These are phyloP conservation scores for Floccularia luteovirens DNA, from an alignment of 768 basidiomycete species.

Conservation along the genomic window DNA sequence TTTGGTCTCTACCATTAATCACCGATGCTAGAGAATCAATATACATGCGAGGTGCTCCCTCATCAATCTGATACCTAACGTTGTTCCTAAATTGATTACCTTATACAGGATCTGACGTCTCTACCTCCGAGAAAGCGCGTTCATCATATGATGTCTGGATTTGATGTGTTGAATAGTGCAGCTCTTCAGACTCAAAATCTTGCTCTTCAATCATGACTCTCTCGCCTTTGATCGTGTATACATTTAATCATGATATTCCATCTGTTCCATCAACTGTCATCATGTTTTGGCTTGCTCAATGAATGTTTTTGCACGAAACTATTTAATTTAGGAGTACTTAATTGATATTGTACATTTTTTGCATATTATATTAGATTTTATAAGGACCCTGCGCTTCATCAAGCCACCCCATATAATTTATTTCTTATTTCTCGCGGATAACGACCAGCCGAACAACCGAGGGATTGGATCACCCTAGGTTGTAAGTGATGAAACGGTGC, in stretches of 20 bases:
- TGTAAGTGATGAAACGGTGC: no score
- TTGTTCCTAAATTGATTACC: conserved; percentile 11
- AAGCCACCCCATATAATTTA: no score
- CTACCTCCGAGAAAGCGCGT: conserved; percentile 56
- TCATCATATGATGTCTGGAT: conserved; percentile 57
- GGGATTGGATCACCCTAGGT: no score
- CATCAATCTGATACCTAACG: conserved; percentile 8
- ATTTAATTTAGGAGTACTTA: no score
- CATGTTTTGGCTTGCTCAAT: no score
- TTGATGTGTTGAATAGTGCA: conserved; percentile 45
- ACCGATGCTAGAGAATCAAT: conserved; percentile 26
- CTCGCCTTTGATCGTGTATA: neutral
- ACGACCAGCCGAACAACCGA: no score
- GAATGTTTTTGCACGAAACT: no score
- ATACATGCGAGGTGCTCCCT: conserved; percentile 39
- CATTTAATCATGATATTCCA: neutral
- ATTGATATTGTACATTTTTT: no score
- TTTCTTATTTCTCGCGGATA: no score
- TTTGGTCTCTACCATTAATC: conserved; percentile 3
- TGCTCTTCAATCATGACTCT: conserved; percentile 20
- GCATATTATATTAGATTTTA: no score
- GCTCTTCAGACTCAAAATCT: conserved; percentile 50
- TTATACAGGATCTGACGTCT: conserved; percentile 40
- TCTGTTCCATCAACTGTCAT: neutral
- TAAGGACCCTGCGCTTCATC: no score